Percentiles rank a stretch among this genome's conserved stretches.
phyloP scores from a whole-genome alignment of 371 early-diverging fungal genomes.

The Mucor mucedo region DNA sequence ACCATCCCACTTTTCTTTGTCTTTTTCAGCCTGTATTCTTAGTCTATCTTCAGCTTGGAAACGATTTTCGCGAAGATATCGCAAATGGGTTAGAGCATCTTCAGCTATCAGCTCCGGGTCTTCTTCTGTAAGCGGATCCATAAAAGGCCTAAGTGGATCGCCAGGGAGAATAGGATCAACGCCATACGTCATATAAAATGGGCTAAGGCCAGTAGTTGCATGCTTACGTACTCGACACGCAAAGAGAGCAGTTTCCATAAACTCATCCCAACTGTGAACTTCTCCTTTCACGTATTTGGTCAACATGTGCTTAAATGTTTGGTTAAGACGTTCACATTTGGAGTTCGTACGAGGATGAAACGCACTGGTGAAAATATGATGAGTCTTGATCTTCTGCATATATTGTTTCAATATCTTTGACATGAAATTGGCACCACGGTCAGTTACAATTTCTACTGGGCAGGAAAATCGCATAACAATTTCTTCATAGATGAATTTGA shows the following conservation, averaged over 20 bases:
- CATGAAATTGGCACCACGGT: constrained; percentile 23
- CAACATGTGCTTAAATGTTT: constrained; percentile 5
- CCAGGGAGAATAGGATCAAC: constrained; percentile 20
- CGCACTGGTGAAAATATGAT: too few relatives aligned
- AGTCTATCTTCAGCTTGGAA: neutral
- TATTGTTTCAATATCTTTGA: neutral
- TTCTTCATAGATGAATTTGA: too few relatives aligned
- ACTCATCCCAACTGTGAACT: constrained; percentile 10
- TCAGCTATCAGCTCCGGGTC: constrained; percentile 5
- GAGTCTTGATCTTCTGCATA: too few relatives aligned
- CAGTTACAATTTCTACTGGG: constrained; percentile 39
- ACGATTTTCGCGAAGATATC: neutral
- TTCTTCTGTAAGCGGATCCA: neutral
- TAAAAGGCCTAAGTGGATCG: constrained; percentile 8
- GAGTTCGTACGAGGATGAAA: constrained; percentile 17
- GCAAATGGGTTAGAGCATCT: neutral
- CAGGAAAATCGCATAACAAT: constrained; percentile 33
- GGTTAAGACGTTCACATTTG: constrained; percentile 31
- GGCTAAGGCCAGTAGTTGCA: constrained; percentile 1
- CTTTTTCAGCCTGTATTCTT: constrained; percentile 1
- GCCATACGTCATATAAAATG: constrained; percentile 25
- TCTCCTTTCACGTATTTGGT: constrained; percentile 6
- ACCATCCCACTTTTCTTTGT: constrained; percentile 30
- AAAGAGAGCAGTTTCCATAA: constrained; percentile 13
- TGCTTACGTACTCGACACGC: constrained; percentile 17